phyloP scores from a whole-genome alignment of 306 rosid genomes.

The Biancaea sappan region DNA sequence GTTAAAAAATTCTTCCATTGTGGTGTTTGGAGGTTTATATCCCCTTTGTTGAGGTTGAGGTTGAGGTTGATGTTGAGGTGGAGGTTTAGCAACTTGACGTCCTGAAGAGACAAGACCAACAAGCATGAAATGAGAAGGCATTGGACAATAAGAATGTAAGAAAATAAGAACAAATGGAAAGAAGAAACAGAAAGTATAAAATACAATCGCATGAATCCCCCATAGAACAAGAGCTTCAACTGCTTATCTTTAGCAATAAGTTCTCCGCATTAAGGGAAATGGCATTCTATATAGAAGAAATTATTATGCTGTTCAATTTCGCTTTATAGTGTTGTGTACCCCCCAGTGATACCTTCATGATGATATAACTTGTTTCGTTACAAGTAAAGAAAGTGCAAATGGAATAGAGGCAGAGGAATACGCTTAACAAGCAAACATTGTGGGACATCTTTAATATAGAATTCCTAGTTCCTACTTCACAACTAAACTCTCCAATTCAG shows the following conservation, averaged over 20 bases:
- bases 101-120: constrained; percentile 40
- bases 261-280: background rate
- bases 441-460: constrained; percentile 2
- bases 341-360: constrained; percentile 7
- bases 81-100: constrained; percentile 34
- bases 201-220: constrained; percentile 21
- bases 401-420: constrained; percentile 1
- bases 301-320: background rate
- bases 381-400: constrained; percentile 11
- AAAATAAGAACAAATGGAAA: background rate
- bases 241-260: background rate
- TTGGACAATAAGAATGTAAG: background rate
- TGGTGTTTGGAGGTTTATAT: constrained; percentile 53
- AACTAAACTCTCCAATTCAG: background rate
- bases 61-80: background rate
- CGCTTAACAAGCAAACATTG: background rate
- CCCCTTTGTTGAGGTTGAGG: constrained; percentile 52
- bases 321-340: background rate
- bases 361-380: constrained; percentile 6
- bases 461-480: constrained; percentile 10
- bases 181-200: background rate
- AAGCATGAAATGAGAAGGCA: constrained; percentile 3
- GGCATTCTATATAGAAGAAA: background rate
- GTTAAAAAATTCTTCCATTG: constrained; percentile 68
- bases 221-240: background rate